Evolutionary conservation across 1,284 basidiomycete species (phyloP).

Genomic region (Porodaedalea pini): DNA sequence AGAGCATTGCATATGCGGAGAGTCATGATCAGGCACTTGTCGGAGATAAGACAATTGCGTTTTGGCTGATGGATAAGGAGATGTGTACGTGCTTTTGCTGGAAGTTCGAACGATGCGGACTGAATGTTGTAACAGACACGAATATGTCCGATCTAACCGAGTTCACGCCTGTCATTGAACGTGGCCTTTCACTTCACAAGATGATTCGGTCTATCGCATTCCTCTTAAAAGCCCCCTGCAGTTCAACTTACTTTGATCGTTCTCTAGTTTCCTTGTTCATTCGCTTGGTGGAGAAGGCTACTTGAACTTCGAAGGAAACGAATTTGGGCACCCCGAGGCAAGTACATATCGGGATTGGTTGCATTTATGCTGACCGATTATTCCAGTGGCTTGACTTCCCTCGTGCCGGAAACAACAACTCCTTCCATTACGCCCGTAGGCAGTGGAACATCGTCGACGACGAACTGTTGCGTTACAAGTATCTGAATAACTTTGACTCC

Average conservation of each 20-base stretch:
- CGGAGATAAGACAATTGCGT: constrained; percentile 96
- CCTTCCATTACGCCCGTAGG: constrained; percentile 92
- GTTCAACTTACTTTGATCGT: constrained; percentile 6
- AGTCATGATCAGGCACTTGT: constrained; percentile 98
- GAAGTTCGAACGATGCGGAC: background rate
- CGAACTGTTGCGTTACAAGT: constrained; percentile 80
- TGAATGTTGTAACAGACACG: constrained; percentile 60
- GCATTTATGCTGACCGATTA: background rate
- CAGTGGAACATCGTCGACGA: constrained; percentile 97
- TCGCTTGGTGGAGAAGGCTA: constrained; percentile 95
- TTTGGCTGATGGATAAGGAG: constrained; percentile 99
- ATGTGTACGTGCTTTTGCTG: constrained; percentile 69
- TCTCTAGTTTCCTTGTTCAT: constrained; percentile 74
- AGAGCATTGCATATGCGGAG: constrained; percentile 93
- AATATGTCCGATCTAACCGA: constrained; percentile 91
- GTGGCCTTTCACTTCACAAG: constrained; percentile 92
- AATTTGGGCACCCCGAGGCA: constrained; percentile 95
- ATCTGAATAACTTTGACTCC: constrained; percentile 89
- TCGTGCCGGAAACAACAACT: constrained; percentile 90
- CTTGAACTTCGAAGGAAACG: constrained; percentile 97
- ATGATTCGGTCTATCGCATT: constrained; percentile 78
- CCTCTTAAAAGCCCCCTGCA: background rate
- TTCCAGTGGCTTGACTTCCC: constrained; percentile 96
- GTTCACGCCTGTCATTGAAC: constrained; percentile 83
- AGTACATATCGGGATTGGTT: constrained; percentile 19